Base-by-base conservation (phyloP, 164 flowering plant genomes). In the Amborella trichopoda region DNA sequence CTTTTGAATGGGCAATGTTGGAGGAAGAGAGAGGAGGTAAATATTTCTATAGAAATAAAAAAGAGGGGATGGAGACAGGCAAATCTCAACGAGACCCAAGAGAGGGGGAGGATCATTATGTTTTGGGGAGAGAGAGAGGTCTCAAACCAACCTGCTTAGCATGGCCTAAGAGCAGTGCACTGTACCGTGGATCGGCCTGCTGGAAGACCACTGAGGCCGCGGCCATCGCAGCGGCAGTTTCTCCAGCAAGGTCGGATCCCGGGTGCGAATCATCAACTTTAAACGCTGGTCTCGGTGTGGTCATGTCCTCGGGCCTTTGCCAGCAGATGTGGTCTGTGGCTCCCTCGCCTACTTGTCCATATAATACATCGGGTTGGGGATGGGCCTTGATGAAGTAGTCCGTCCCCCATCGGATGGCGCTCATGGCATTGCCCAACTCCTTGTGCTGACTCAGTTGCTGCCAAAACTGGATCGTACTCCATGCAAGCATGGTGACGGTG, bases 151-250 rank as follows among this genome's bases (percentile, higher is more conserved):
- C 83, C 75, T 77, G 74, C 52, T 70, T 70, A 24, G 83, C 77
- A 51, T 83, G 88, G 26, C 36, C 12, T 9, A 80, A 27, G 44
- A 80, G 78, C 17, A 70, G 64, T 17, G 41, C 44, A 11, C 85
- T 70, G 62, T 83, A 83, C 24, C 69, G 37, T 19, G 79, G 68
- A 53, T 83, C 53, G 53, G 66, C 70, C 27, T 60, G 67, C 59
- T 48, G 63, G 72, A 84, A 88, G 44, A 75, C 93, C 12, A 88
- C 34, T 18, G 89, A 60, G 44, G 96, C 78, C 2, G 96, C 76
- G 6, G 94, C 94, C 61, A 87, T 44, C 11, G 96, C 88, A 18
- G 91, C 91, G 1, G 96, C 88, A 2, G 96, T 79, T 64, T 88
- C 96, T 0, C 71, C 96, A 1, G 82, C 96, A 5, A 87, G 62